Conservation (phyloP, 495 filamentous ascomycete genomes). For the Symbiotaphrina buchneri region DNA sequence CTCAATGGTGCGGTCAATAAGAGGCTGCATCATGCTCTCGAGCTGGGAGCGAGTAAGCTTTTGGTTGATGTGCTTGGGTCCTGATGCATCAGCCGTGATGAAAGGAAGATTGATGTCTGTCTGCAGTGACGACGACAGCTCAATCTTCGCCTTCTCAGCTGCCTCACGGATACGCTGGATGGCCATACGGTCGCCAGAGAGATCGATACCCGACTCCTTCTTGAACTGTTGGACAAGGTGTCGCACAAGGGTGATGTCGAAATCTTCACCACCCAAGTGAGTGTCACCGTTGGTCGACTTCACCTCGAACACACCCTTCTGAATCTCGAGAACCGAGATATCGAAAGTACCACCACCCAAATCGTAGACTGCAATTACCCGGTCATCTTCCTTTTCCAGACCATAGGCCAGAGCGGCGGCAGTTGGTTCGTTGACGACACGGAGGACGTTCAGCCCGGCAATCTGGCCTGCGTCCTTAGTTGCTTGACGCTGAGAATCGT, state of each 20-base stretch:
- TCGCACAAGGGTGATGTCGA: conserved; percentile 90
- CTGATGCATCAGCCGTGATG: conserved; percentile 88
- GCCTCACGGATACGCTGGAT: conserved; percentile 98
- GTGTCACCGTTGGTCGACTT: conserved; percentile 98
- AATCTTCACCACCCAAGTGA: conserved; percentile 94
- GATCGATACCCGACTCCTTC: conserved; percentile 81
- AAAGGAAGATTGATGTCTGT: conserved; percentile 98
- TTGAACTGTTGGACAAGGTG: conserved; percentile 92
- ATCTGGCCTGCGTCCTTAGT: conserved; percentile 98
- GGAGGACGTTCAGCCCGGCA: conserved; percentile 81
- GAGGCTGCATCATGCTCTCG: conserved; percentile 76
- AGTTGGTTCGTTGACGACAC: conserved; percentile 93
- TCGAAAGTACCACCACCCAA: conserved; percentile 97
- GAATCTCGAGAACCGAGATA: conserved; percentile 94
- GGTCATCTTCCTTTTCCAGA: conserved; percentile 80
- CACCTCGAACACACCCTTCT: conserved; percentile 95
- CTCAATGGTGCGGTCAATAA: conserved; percentile 70
- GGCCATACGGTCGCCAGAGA: conserved; percentile 88
- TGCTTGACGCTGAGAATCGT: conserved; percentile 91
- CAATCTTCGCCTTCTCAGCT: conserved; percentile 99
- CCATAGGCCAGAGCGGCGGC: conserved; percentile 90
- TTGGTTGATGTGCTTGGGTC: conserved; percentile 92
- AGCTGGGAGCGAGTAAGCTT: conserved; percentile 89
- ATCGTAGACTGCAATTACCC: conserved; percentile 90
- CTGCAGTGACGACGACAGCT: conserved; percentile 87